A percentile compares a stretch with the other conserved stretches of the same genome.
These are phyloP conservation scores for Pyracantha coccinea DNA, from an alignment of 331 rosid species.

Conservation along the genomic window DNA sequence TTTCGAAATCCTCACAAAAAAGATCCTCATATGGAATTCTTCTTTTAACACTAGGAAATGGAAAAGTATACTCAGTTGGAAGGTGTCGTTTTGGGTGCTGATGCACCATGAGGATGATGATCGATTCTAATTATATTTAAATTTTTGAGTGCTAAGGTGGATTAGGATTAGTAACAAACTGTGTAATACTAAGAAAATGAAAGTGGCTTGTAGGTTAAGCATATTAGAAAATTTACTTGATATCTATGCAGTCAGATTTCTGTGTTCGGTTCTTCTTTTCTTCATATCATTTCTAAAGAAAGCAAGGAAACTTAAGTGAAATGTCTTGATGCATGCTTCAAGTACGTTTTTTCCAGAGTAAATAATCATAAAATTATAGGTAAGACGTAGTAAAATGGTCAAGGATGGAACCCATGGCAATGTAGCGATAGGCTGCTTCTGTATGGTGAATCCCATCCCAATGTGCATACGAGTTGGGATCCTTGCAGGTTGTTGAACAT, in stretches of 20 bases:
- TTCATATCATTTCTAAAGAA: no score
- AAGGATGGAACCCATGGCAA: conserved; percentile 19
- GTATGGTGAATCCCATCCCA: conserved; percentile 74
- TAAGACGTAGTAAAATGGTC: not conserved
- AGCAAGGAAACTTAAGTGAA: no score
- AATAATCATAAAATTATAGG: not conserved
- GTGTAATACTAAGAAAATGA: no score
- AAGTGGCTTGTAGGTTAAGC: no score
- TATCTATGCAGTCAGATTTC: no score
- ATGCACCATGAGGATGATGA: conserved; percentile 38
- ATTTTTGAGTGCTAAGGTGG: not conserved
- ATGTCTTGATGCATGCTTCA: no score
- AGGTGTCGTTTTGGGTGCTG: conserved; percentile 55
- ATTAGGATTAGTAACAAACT: not conserved
- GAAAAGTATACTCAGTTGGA: conserved; percentile 27
- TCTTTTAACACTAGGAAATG: no score
- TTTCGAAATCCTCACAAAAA: no score
- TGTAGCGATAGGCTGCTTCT: conserved; percentile 30
- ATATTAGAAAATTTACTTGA: no score
- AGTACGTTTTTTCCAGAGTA: no score
- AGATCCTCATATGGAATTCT: no score
- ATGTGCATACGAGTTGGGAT: conserved; percentile 23
- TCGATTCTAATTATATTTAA: not conserved
- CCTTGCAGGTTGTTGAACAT: conserved; percentile 16
- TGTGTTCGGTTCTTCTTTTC: no score